Base-by-base conservation (phyloP, 2,329 filamentous ascomycete genomes). In the Verticillium nubilum region DNA sequence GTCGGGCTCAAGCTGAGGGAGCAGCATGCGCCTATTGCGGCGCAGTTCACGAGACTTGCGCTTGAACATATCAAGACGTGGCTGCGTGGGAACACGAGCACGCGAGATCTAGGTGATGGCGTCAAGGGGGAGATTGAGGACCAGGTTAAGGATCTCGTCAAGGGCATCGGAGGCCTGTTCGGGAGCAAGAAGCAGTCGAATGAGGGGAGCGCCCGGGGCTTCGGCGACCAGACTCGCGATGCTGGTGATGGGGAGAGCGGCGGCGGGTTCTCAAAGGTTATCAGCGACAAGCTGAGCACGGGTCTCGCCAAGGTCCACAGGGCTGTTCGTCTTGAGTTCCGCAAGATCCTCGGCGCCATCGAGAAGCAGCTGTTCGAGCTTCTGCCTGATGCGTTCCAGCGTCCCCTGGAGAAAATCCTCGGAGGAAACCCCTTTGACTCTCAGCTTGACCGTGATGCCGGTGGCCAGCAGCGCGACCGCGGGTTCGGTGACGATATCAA, bases 21-120 rank as follows among this genome's bases (percentile, higher is more conserved):
- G 62, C 76, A 78, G 61, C 77, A 79, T 55, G 73, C 72, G 0
- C 70, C 76, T 5, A 72, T 79, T 58, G 77, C 77, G 1, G 77
- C 78, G 65, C 74, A 78, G 62, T 79, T 79, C 53, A 79, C 77
- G 2, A 69, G 69, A 27, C 77, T 79, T 52, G 77, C 77, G 0
- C 65, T 79, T n/a, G 75, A 77, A 5, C 76, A 78, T 58, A 76
- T 79, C 70, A 79, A 79, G 70, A 69, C 68, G 54, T 79, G 76
- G 76, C 66, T 78, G 52, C 70, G 76, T 6, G 76, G 74, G 12
- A 78, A 78, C 59, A 77, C 74, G 2, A 74, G 69, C 60, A 70
- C 71, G 1, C 69, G 73, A 4, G 76, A 78, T 58, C 59, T 78
- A 5, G 76, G 77, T 19, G 76, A 79, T 17, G 77, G 76, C 3